Conservation (phyloP, 1,284 basidiomycete genomes). For the Malassezia obtusa region DNA sequence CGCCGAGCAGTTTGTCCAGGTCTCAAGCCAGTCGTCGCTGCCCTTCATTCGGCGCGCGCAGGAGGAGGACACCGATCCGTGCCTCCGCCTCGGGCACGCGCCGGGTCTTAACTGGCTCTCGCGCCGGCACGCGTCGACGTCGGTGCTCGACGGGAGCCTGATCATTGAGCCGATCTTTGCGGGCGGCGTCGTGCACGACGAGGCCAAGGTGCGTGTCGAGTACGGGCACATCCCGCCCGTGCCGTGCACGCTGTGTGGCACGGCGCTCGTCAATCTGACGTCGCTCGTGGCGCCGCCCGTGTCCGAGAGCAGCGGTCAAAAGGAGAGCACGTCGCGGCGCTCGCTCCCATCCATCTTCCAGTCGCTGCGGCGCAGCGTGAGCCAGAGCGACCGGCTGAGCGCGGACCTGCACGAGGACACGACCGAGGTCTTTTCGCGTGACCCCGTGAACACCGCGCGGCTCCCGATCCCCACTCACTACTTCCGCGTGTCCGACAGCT, state of each 20-base stretch:
- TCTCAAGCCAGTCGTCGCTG: slow-evolving; percentile 53
- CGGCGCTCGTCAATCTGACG: slow-evolving; percentile 37
- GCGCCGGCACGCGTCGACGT: slow-evolving; percentile 70
- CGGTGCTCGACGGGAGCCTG: slow-evolving; percentile 78
- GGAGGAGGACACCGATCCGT: slow-evolving; percentile 86
- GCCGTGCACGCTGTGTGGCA: slow-evolving; percentile 41
- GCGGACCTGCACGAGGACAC: background rate
- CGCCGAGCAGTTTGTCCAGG: slow-evolving; percentile 34
- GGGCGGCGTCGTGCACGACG: slow-evolving; percentile 44
- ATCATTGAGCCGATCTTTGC: slow-evolving; percentile 72
- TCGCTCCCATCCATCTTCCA: slow-evolving; percentile 10
- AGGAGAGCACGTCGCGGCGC: slow-evolving; percentile 1
- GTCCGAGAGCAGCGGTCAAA: slow-evolving; percentile 10
- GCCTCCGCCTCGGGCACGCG: slow-evolving; percentile 81
- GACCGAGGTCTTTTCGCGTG: background rate
- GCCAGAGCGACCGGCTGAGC: background rate
- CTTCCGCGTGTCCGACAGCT: slow-evolving; percentile 39
- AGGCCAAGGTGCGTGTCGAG: slow-evolving; percentile 28
- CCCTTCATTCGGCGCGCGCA: slow-evolving; percentile 74
- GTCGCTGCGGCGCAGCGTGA: slow-evolving; percentile 8
- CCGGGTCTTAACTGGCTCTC: slow-evolving; percentile 88
- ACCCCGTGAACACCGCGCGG: background rate
- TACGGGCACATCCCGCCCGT: slow-evolving; percentile 33
- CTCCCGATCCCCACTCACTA: slow-evolving; percentile 44
- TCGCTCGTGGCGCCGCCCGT: slow-evolving; percentile 12